Conservation (phyloP, 2,329 filamentous ascomycete genomes). For the Phyllosticta paracitricarpa region DNA sequence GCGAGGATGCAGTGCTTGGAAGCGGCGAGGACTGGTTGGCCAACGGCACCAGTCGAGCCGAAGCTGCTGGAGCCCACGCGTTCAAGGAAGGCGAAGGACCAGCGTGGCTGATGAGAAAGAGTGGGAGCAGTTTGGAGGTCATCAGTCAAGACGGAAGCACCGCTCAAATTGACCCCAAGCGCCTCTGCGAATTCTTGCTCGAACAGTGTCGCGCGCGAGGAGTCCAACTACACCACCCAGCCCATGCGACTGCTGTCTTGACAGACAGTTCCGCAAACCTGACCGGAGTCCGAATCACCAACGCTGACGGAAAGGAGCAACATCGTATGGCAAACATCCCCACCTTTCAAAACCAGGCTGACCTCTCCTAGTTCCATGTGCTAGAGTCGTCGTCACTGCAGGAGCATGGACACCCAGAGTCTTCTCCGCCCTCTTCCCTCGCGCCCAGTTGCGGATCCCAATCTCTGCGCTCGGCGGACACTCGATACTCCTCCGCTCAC, state of each 20-base stretch:
- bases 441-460: conserved; percentile 43
- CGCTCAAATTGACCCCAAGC: conserved; percentile 60
- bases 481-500: conserved; percentile 56
- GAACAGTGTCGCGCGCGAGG: conserved; percentile 47
- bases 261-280: conserved; percentile 43
- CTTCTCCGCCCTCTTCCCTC: conserved; percentile 55
- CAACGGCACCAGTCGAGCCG: conserved; percentile 53
- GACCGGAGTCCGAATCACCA: conserved; percentile 43
- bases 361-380: conserved; percentile 45
- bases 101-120: conserved; percentile 47
- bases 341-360: conserved; percentile 8
- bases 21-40: conserved; percentile 56
- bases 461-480: conserved; percentile 59
- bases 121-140: conserved; percentile 48
- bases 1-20: conserved; percentile 29
- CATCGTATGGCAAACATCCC: conserved; percentile 22
- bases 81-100: conserved; percentile 33
- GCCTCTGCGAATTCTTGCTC: conserved; percentile 57
- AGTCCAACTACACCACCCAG: conserved; percentile 57
- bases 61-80: conserved; percentile 34
- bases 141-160: conserved; percentile 52
- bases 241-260: conserved; percentile 43
- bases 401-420: conserved; percentile 63
- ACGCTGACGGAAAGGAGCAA: conserved; percentile 34
- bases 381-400: conserved; percentile 54